A percentile compares a stretch with the other conserved stretches of the same genome.
These are phyloP conservation scores for Oxytropis ochrocephala DNA, from an alignment of 306 rosid species.

Conservation along the genomic window DNA sequence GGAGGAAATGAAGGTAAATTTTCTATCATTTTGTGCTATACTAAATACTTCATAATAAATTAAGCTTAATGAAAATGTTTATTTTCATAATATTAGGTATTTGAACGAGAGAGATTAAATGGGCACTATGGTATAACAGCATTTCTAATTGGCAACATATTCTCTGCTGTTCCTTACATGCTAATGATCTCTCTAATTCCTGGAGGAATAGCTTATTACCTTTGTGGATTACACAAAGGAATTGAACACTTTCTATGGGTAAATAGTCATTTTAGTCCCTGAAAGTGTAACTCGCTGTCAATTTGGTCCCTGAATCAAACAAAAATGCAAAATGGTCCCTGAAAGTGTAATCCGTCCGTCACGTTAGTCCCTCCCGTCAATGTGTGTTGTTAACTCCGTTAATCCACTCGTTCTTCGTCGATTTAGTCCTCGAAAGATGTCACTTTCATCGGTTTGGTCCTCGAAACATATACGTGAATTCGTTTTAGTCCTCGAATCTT, in stretches of 20 bases:
- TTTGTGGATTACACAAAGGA: constrained; percentile 46
- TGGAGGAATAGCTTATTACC: constrained; percentile 46
- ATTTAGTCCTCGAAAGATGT: no score
- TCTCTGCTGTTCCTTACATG: constrained; percentile 49
- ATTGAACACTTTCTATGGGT: constrained; percentile 26
- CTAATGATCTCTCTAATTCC: constrained; percentile 45
- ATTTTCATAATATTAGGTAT: constrained; percentile 22
- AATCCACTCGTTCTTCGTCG: no score
- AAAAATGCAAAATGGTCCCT: no score
- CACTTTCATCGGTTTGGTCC: no score
- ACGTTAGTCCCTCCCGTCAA: no score
- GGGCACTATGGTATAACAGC: constrained; percentile 61
- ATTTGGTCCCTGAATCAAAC: no score
- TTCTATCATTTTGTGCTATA: background rate
- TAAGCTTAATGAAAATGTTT: background rate
- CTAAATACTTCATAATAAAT: background rate
- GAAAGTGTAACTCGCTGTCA: no score
- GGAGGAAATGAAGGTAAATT: constrained; percentile 62
- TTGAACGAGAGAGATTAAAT: constrained; percentile 55
- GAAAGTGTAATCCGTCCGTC: no score
- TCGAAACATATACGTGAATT: no score
- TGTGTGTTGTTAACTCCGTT: no score
- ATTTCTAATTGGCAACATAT: constrained; percentile 45
- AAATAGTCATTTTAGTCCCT: no score
- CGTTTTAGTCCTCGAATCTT: no score